These are phyloP conservation scores for Suhomyces taliae DNA, from an alignment of 1,139 yeast species.

Conservation along the genomic window DNA sequence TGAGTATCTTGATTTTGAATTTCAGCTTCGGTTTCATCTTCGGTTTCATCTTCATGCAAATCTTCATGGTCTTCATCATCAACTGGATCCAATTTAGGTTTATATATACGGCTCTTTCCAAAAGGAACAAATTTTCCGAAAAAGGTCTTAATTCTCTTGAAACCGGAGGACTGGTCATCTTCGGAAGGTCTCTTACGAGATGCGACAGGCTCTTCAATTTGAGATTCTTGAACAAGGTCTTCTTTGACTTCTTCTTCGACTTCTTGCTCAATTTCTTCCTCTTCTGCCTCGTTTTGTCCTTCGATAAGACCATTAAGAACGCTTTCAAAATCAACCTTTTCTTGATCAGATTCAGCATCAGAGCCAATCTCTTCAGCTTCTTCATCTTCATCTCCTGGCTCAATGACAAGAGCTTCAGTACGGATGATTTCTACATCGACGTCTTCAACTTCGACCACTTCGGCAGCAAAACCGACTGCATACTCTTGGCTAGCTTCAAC, in stretches of 20 bases:
- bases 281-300: too few species aligned
- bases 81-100: not conserved
- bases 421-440: constrained; percentile 1
- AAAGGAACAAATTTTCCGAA: constrained; percentile 2
- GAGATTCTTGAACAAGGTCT: not conserved
- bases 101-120: not conserved
- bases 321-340: not conserved
- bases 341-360: not conserved
- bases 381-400: not conserved
- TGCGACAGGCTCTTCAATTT: not conserved
- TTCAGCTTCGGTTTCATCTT: not conserved
- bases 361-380: not conserved
- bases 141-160: constrained; percentile 4
- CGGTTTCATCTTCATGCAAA: not conserved
- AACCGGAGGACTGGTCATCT: not conserved
- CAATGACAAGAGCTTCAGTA: not conserved
- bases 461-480: not conserved
- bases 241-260: not conserved
- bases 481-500: not conserved
- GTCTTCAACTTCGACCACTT: not conserved
- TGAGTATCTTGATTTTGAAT: too few species aligned
- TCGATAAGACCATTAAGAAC: not conserved
- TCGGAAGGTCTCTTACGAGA: not conserved
- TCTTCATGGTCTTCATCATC: not conserved
- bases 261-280: not conserved